Evolutionary conservation across 495 filamentous ascomycete species (phyloP), one percentile per base, ranked within the genome.

Genomic region (Podospora comata): DNA sequence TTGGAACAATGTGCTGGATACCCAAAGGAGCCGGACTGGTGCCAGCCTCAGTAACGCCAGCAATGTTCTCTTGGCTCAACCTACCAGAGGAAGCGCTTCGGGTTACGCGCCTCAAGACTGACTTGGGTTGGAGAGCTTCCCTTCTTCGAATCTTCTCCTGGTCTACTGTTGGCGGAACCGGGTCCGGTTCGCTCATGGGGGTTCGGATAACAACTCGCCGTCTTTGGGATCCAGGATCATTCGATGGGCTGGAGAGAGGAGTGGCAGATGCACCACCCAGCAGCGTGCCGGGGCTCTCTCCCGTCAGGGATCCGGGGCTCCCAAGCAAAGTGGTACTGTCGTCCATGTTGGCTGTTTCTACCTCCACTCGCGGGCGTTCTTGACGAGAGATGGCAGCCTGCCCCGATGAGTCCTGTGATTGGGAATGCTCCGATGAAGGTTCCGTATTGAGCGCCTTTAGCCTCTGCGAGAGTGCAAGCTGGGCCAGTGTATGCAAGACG

Each of bases 121-220:
- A 75, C 63, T 75, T 77, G 20, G 75, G 73, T 9, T 74, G 74
- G 27, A 32, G 5, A 18, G 65, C 64, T 11, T 71, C 71, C 56
- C 80, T 75, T 60, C 81, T 78, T 6, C 71, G 67, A 16, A 60
- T 44, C 64, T 79, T 79, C 72, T 82, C 81, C 53, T 83, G 74
- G 56, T 76, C 72, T 34, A 82, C 61, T 3, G 80, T 79, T 58
- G 75, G 67, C 0, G 78, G 74, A 13, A 44, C 69, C n/a, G 71
- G 70, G 11, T 39, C 58, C 20, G 77, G 73, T 1, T 72, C 67
- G n/a, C 67, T 69, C 54, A 63, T 71, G 3, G 81, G 81, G 26
- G 77, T 80, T 67, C 74, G 73, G 16, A 83, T 77, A 7, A 75
- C 64, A 2, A 81, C 80, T 54, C 79, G 79, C 55, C 80, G 39